Base-by-base conservation (phyloP, 495 filamentous ascomycete species). In the Penicillium turbatum region DNA sequence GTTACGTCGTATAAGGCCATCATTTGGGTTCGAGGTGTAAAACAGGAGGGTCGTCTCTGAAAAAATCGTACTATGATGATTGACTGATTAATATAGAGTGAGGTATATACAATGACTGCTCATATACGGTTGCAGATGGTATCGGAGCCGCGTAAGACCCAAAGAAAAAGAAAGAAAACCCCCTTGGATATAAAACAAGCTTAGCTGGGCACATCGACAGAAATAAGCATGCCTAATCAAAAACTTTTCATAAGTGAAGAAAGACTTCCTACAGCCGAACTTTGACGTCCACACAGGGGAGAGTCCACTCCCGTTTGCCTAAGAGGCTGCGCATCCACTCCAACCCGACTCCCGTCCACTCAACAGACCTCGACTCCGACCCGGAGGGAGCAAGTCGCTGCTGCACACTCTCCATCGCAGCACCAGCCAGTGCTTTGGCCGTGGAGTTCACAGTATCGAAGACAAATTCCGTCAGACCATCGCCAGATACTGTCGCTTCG, bases 211-310 rank as follows among this genome's bases (percentile, higher is more conserved):
- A 26, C 1, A 41, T 26, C 39, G 10, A 44, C 6, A 30, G 27
- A n/a, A 7, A 11, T n/a, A 48, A 8, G 5, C n/a, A 50, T 37
- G n/a, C 21, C 26, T 12, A 17, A 44, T 6, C 15, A 30, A 30
- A n/a, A 30, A 17, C 24, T 38, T 30, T 44, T 16, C n/a, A n/a
- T 24, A 24, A 24, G 21, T 2, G 21, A 2, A 24, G 21, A 2
- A 24, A 7, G 9, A 2, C 36, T 35, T 12, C 37, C 68, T 60
- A 92, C 53, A 92, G 65, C 34, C 87, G 76, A 17, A 95, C 81
- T 59, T 86, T 85, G 15, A 95, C 80, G 72, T 93, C 88, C 57
- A 95, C 75, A 67, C 89, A 93, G 40, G 89, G 87, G 38, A 95
- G 72, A 49, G 83, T 82, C 88, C 89, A 95, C 59, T 93, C 88